A percentile compares a stretch with the other conserved stretches of the same genome.
Evolutionary conservation across 176 grass and related monocot species (phyloP).

Genomic region (Pharus latifolius): DNA sequence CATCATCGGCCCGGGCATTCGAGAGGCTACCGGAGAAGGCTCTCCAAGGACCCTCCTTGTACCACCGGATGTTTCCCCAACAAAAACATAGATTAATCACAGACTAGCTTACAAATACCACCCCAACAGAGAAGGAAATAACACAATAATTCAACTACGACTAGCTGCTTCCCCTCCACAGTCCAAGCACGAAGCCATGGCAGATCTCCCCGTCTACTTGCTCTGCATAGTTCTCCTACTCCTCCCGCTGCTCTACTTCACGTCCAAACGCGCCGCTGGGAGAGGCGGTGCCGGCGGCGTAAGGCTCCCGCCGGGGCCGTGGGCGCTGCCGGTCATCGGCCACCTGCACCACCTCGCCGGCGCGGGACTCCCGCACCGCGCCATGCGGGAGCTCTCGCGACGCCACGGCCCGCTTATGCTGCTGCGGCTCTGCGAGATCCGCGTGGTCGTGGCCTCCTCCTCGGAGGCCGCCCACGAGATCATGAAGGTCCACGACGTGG

Average conservation of each 20-base stretch:
- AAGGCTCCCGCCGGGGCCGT: conserved; percentile 22
- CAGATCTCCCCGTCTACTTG: not conserved
- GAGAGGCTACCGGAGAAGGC: too few species aligned
- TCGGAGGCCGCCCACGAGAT: conserved; percentile 44
- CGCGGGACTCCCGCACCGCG: conserved; percentile 33
- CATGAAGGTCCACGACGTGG: conserved; percentile 47
- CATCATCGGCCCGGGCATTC: too few species aligned
- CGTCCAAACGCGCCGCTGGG: not conserved
- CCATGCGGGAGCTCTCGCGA: conserved; percentile 20
- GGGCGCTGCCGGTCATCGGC: conserved; percentile 36
- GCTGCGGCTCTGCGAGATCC: conserved; percentile 48
- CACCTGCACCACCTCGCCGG: conserved; percentile 50
- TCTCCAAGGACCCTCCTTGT: too few species aligned
- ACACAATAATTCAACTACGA: too few species aligned
- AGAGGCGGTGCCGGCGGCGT: not conserved
- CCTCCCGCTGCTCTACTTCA: not conserved
- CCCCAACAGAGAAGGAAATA: too few species aligned
- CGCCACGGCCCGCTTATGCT: conserved; percentile 42
- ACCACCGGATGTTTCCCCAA: too few species aligned
- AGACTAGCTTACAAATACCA: too few species aligned
- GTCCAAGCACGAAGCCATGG: conserved; percentile 4
- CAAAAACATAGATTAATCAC: too few species aligned
- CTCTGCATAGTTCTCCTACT: not conserved
- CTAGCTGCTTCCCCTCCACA: too few species aligned
- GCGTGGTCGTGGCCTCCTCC: conserved; percentile 32